Percentiles rank a stretch among this genome's conserved stretches.
Conservation (phyloP, 495 filamentous ascomycete genomes). For the Entonaema liquescens region DNA sequence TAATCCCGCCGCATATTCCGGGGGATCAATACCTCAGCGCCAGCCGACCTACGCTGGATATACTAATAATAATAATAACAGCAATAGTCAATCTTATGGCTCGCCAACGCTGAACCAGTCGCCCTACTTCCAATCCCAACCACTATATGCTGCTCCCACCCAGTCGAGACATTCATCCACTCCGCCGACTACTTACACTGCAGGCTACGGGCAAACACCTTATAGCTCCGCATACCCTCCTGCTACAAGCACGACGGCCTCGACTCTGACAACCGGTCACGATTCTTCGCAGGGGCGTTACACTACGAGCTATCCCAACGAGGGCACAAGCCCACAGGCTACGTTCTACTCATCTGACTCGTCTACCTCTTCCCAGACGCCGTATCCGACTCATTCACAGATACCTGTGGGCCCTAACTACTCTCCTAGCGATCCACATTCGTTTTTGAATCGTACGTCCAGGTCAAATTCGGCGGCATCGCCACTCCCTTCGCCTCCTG, state of each 20-base stretch:
- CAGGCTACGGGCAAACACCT: slow-evolving; percentile 48
- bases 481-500: slow-evolving; percentile 51
- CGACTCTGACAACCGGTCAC: slow-evolving; percentile 29
- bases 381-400: slow-evolving; percentile 57
- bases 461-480: slow-evolving; percentile 56
- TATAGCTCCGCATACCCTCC: slow-evolving; percentile 48
- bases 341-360: slow-evolving; percentile 45
- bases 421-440: slow-evolving; percentile 52
- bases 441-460: slow-evolving; percentile 51
- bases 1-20: slow-evolving; percentile 61
- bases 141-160: slow-evolving; percentile 42
- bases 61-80: slow-evolving; percentile 49
- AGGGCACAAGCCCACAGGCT: slow-evolving; percentile 37
- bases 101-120: slow-evolving; percentile 47
- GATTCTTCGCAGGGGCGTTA: slow-evolving; percentile 40
- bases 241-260: slow-evolving; percentile 8
- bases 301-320: slow-evolving; percentile 24
- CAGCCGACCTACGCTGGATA: slow-evolving; percentile 56
- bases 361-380: slow-evolving; percentile 49
- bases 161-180: slow-evolving; percentile 46
- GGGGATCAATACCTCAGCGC: slow-evolving; percentile 51
- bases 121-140: slow-evolving; percentile 49
- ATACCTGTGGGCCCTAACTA: slow-evolving; percentile 59
- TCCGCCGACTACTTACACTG: slow-evolving; percentile 41
- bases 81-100: slow-evolving; percentile 47